Conservation (phyloP, 139 green algal species). For the Trebouxia sp. region DNA sequence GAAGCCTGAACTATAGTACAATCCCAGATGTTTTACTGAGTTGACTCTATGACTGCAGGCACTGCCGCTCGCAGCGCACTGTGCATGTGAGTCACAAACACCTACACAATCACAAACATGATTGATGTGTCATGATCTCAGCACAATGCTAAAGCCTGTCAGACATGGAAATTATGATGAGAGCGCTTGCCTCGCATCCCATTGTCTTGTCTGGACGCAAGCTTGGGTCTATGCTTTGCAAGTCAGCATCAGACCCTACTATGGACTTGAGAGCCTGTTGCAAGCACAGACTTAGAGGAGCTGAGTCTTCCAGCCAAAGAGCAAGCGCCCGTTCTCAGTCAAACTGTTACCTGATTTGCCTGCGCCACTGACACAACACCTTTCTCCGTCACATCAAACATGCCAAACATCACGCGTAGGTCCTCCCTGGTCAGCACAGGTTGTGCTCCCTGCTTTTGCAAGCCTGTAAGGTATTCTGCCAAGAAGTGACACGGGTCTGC, state of each 20-base stretch:
- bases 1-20: too few species aligned
- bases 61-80: background rate
- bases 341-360: background rate
- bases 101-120: background rate
- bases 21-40: background rate
- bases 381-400: constrained; percentile 27
- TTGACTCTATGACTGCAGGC: background rate
- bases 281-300: background rate
- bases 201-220: background rate
- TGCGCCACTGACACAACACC: constrained; percentile 18
- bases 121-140: background rate
- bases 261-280: constrained; percentile 1
- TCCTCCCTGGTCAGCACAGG: constrained; percentile 18
- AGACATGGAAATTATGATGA: background rate
- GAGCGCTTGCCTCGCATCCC: background rate
- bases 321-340: too few species aligned
- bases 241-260: constrained; percentile 8
- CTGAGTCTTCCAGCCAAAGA: too few species aligned
- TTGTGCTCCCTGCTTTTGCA: background rate
- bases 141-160: too few species aligned
- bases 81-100: constrained; percentile 17
- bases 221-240: background rate
- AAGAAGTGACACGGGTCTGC: constrained; percentile 9
- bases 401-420: constrained; percentile 13
- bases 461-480: background rate